Evolutionary conservation across 2,329 filamentous ascomycete species (phyloP).

Genomic region (Colletotrichum zoysiae): DNA sequence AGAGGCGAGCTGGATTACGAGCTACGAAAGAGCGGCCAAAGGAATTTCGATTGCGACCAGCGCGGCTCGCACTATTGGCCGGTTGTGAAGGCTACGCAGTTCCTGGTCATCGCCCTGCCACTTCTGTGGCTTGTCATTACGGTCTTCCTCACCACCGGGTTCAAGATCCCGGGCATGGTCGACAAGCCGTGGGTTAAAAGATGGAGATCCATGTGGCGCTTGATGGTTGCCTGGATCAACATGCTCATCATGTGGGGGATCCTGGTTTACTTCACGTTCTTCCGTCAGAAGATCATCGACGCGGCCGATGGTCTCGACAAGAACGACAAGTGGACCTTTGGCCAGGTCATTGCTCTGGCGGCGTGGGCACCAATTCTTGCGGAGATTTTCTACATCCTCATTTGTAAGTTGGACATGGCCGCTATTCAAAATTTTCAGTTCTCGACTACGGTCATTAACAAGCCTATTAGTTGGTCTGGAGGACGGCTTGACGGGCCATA

Average conservation of each 20-base stretch:
- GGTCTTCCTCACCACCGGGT: constrained; percentile 27
- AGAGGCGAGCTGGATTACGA: constrained; percentile 31
- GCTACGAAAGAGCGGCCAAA: constrained; percentile 27
- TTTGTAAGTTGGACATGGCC: constrained; percentile 43
- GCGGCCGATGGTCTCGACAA: constrained; percentile 41
- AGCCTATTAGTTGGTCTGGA: constrained; percentile 22
- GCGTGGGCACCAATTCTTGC: constrained; percentile 48
- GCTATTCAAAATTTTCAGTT: neutral
- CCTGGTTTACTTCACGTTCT: constrained; percentile 46
- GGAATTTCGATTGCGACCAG: constrained; percentile 37
- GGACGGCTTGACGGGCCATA: constrained; percentile 37
- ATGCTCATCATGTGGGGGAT: constrained; percentile 47
- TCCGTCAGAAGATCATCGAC: constrained; percentile 42
- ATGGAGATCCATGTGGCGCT: constrained; percentile 24
- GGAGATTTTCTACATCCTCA: constrained; percentile 46
- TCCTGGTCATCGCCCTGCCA: constrained; percentile 30
- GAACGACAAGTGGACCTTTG: constrained; percentile 49
- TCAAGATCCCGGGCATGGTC: constrained; percentile 29
- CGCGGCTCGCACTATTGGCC: constrained; percentile 38
- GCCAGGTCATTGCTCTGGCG: constrained; percentile 48
- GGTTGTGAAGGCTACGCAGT: constrained; percentile 36
- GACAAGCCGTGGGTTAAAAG: constrained; percentile 32
- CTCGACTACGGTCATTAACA: neutral
- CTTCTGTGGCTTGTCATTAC: constrained; percentile 26
- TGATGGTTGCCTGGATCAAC: constrained; percentile 38